Evolutionary conservation across 148 eudicot genomes (phyloP), one percentile per base, ranked within the genome.

Genomic region (Agrostemma githago): DNA sequence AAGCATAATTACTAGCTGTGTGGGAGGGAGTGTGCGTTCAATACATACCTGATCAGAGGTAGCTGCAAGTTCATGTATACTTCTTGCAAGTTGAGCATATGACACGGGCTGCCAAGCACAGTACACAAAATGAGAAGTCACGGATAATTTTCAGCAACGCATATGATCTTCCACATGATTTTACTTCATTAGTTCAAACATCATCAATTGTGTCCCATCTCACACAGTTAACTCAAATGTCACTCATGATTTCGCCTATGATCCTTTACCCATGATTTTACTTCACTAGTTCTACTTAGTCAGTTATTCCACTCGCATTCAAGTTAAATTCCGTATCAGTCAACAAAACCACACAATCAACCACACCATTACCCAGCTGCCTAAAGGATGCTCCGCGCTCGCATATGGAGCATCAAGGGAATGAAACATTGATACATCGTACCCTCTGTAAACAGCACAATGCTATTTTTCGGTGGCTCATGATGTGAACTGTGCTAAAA

Each of bases 11-110:
- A 21, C 8, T 34, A 43, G 44, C 56, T 19, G 41, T 6, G 56
- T 26, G 8, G 37, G 60, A 20, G 51, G 57, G 5, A 20, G 15
- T 57, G 46, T 40, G 63, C 43, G 54, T 53, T 53, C 76, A 10
- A 19, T 37, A 62, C 78, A 71, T 83, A 95, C 99, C 80, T 92
- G 99, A 84, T 95, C 99, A n/a, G 92, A 92, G 42, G 96, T 70
- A 72, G 71, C 71, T 67, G 71, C 71, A 67, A 92, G 80, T 81
- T 95, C 99, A 60, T 95, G 99, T 79, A 95, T 90, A 83, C 96
- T 88, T 93, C 99, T 86, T 41, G 99, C 97, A 83, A 95, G 93
- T 82, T 90, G 96, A 40, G 96, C 99, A 83, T 95, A 95, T 72
- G 99, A 95, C 56, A 95, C 97, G 0, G 99, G 90, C 93, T 95